A percentile compares a stretch with the other conserved stretches of the same genome.
phyloP scores from a whole-genome alignment of 2,329 filamentous ascomycete species.

The Alternaria rosae region DNA sequence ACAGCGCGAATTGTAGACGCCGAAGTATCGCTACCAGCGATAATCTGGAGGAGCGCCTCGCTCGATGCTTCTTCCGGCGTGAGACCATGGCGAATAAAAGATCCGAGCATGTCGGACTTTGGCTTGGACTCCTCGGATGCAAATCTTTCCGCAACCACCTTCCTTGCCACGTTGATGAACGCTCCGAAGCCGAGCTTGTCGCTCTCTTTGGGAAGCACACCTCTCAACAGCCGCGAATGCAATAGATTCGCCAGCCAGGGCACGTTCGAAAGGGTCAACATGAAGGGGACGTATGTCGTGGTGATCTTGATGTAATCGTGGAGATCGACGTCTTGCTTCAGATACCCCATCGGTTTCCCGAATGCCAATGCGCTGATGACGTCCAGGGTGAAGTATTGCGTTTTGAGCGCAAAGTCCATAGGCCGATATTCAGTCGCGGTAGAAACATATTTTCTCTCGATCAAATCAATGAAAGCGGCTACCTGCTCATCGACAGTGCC shows the following conservation, averaged over 20 bases:
- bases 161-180: constrained; percentile 55
- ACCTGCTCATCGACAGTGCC: constrained; percentile 57
- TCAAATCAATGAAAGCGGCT: constrained; percentile 54
- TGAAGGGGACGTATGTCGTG: constrained; percentile 36
- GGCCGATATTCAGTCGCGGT: constrained; percentile 38
- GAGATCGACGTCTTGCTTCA: constrained; percentile 57
- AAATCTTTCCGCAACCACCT: constrained; percentile 58
- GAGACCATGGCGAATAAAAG: constrained; percentile 57
- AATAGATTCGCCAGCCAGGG: constrained; percentile 25
- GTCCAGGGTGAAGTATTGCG: constrained; percentile 63
- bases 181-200: constrained; percentile 54
- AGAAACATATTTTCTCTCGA: constrained; percentile 55
- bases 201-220: constrained; percentile 41
- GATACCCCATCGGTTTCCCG: constrained; percentile 59
- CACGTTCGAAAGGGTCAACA: constrained; percentile 23
- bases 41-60: constrained; percentile 55
- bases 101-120: constrained; percentile 60
- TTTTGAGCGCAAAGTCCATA: constrained; percentile 55
- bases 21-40: constrained; percentile 66
- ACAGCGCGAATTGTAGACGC: constrained; percentile 62
- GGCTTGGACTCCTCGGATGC: constrained; percentile 49
- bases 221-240: constrained; percentile 23
- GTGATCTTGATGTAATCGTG: constrained; percentile 55
- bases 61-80: constrained; percentile 52
- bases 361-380: constrained; percentile 62